Evolutionary conservation across 2,329 filamentous ascomycete species (phyloP), one percentile per base, ranked within the genome.

Genomic region (Lizonia empirigonia): DNA sequence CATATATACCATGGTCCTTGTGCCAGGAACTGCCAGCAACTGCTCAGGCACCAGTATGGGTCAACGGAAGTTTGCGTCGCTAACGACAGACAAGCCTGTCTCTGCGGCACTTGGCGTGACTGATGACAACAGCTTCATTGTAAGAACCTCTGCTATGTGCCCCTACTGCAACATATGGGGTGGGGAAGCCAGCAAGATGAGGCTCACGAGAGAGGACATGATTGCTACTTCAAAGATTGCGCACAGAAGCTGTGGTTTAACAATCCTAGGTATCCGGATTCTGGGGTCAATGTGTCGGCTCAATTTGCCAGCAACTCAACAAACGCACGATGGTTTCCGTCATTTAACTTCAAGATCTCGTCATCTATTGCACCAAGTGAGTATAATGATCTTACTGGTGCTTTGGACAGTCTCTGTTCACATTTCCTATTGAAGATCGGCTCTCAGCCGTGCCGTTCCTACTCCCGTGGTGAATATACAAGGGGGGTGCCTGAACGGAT

Each of bases 21-120:
- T 24, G 10, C 15, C 32, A 37, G 5, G 20, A 29, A 33, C 16
- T 40, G 29, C 32, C 20, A 30, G 27, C 16, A 33, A 46, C 19
- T 16, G 13, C 15, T 34, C 42, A 42, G 42, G 32, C 26, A 42
- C 26, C 37, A 46, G 18, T 36, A 52, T 46, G 49, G 42, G 34
- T 47, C 18, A 23, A 15, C 33, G 33, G 27, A 34, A 34, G 10
- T 38, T 39, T 44, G 42, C 38, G 49, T 23, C 37, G 22, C 32
- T 24, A 44, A 23, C 4, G 33, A n/a, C 38, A 42, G 18, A 24
- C 18, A 47, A 26, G 37, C 42, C 24, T 45, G 26, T 44, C 33
- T 24, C 44, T 42, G 49, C 44, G 37, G n/a, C 8, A 47, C 33
- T 52, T 42, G 49, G 49, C 49, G 18, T 52, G 42, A 47, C 19